Evolutionary conservation across 371 early-diverging fungal species (phyloP), one percentile per base, ranked within the genome.

Genomic region (Lichtheimia ramosa): DNA sequence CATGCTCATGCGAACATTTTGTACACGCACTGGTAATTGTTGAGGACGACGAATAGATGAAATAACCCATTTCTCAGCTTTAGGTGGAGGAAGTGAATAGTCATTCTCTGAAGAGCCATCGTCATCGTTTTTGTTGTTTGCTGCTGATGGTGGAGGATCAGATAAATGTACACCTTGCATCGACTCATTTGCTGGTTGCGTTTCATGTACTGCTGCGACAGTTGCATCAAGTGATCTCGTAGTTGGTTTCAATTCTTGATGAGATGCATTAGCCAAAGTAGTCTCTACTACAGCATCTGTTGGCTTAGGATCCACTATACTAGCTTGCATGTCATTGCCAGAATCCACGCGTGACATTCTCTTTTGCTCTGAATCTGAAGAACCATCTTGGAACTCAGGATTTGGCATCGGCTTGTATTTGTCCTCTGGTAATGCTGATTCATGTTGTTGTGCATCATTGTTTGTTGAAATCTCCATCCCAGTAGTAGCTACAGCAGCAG

Each of bases 41-140:
- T 76, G 77, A 18, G 80, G 77, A 54, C 74, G 66, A 16, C 80
- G 73, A 48, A 76, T 72, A 5, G 77, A 76, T 3, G 77, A 76
- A 59, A 79, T 79, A 2, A 79, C 68, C 80, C 80, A 79, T 68
- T 76, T 79, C 46, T 79, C 80, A 46, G 71, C 74, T 43, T 70
- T 74, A 15, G 80, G 69, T 12, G 75, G 74, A 8, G 66, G 64
- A 27, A 64, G 48, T 23, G 34, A n/a, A 39, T 59, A 63, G 15
- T 55, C 59, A 6, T 57, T 39, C 6, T 53, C 62, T 13, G 63
- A 51, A 14, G 60, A 63, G 10, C 65, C 65, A 0, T 59, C 65
- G 14, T 61, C 66, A 10, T 65, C 65, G 1, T 68, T 62, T 1
- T 63, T 54, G 14, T 62, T 23, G 0, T 39, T 46, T 50, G 60